Percentiles rank a stretch among this genome's conserved stretches.
Evolutionary conservation across 2,329 filamentous ascomycete species (phyloP).

Genomic region (Elsinoe necatrix): DNA sequence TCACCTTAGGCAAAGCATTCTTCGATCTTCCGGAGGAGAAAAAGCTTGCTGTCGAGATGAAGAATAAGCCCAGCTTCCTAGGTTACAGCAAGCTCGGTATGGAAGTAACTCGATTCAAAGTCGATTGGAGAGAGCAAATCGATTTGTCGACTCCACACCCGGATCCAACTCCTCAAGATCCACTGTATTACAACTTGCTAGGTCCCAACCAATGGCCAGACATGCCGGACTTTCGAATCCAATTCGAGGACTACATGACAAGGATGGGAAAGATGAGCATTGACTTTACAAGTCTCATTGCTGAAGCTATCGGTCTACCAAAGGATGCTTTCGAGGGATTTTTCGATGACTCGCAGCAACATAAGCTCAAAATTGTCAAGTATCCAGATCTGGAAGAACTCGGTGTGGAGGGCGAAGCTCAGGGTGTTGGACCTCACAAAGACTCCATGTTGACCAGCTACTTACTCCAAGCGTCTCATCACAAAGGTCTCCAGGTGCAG

Average conservation of each 20-base stretch:
- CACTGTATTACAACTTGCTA: conserved; percentile 65
- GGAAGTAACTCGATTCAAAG: conserved; percentile 60
- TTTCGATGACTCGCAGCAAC: conserved; percentile 63
- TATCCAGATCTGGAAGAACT: conserved; percentile 58
- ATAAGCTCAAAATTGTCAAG: conserved; percentile 83
- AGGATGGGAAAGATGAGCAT: conserved; percentile 66
- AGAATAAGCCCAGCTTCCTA: conserved; percentile 40
- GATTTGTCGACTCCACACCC: conserved; percentile 75
- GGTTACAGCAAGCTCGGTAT: conserved; percentile 45
- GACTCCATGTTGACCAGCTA: conserved; percentile 78
- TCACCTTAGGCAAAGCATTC: conserved; percentile 60
- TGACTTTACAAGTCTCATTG: conserved; percentile 69
- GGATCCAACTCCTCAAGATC: conserved; percentile 52
- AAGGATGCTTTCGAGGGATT: conserved; percentile 64
- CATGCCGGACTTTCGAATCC: conserved; percentile 59
- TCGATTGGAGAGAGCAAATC: conserved; percentile 78
- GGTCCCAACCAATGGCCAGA: conserved; percentile 76
- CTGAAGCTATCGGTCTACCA: conserved; percentile 70
- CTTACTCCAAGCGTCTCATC: conserved; percentile 68
- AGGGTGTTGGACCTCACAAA: conserved; percentile 69
- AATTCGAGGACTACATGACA: conserved; percentile 66
- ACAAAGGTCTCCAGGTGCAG: conserved; percentile 72
- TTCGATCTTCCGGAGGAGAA: conserved; percentile 69
- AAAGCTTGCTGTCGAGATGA: conserved; percentile 55
- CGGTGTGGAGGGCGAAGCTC: conserved; percentile 44